Percentiles rank a stretch among this genome's conserved stretches.
Evolutionary conservation across 1,139 yeast genomes (phyloP).

Genomic region (Hyphopichia wangnamkhiaoensis): DNA sequence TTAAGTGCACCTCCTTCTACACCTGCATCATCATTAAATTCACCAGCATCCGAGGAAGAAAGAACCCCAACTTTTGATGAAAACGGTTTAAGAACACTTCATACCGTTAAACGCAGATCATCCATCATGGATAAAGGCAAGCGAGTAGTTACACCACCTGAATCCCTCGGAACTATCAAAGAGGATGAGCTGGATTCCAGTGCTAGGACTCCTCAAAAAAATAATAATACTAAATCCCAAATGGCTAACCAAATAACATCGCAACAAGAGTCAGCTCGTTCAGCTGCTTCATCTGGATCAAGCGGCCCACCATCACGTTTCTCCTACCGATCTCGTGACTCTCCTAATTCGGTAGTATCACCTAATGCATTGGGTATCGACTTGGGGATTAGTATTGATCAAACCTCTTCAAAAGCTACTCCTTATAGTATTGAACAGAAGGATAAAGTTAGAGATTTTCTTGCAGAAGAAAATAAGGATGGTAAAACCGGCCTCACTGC

Average conservation of each 20-base stretch:
- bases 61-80: slow-evolving; percentile 3
- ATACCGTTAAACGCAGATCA: slow-evolving; percentile 10
- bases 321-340: no score
- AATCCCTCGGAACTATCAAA: slow-evolving; percentile 1
- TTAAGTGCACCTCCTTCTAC: slow-evolving; percentile 1
- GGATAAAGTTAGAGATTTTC: slow-evolving; percentile 30
- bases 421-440: slow-evolving; percentile 38
- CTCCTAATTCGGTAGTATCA: neutral
- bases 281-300: neutral
- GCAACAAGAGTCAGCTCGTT: neutral
- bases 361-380: slow-evolving; percentile 33
- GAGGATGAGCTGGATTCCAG: neutral
- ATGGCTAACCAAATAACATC: no score
- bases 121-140: neutral
- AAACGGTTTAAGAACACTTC: slow-evolving; percentile 21
- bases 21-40: neutral
- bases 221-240: no score
- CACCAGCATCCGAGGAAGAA: neutral
- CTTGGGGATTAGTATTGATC: slow-evolving; percentile 37
- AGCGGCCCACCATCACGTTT: neutral
- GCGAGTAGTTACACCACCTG: neutral
- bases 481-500: neutral
- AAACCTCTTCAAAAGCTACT: slow-evolving; percentile 17
- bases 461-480: slow-evolving; percentile 6
- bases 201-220: no score